Percentiles rank a stretch among this genome's conserved stretches.
phyloP scores from a whole-genome alignment of 148 eudicot species.

The Silene uniflora region DNA sequence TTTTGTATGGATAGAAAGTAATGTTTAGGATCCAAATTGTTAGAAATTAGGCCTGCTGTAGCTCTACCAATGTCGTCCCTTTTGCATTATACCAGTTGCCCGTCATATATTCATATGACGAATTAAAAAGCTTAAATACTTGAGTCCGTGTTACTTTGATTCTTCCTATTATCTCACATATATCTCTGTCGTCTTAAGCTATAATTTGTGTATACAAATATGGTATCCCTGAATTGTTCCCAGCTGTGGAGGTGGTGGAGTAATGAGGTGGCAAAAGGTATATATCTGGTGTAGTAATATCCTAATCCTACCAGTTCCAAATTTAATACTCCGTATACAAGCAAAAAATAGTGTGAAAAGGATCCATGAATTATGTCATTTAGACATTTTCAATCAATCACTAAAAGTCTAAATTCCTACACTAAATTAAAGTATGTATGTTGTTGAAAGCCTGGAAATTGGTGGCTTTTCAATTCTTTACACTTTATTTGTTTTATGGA shows the following conservation, averaged over 20 bases:
- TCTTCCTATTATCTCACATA: no score
- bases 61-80: no score
- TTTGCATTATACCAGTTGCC: no score
- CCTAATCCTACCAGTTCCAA: not conserved
- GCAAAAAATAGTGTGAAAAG: slow-evolving; percentile 12
- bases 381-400: not conserved
- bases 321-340: not conserved
- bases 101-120: not conserved
- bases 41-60: no score
- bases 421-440: not conserved
- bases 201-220: not conserved
- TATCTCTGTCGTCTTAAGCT: not conserved
- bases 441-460: slow-evolving; percentile 23
- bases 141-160: no score
- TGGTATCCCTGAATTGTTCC: slow-evolving; percentile 12
- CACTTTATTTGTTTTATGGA: not conserved
- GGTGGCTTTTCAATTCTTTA: slow-evolving; percentile 11
- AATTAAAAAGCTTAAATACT: no score
- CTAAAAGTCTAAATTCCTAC: not conserved
- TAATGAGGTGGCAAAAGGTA: slow-evolving; percentile 29
- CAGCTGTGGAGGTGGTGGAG: slow-evolving; percentile 23
- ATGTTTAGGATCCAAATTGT: no score
- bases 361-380: slow-evolving; percentile 16
- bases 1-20: no score
- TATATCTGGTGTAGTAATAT: slow-evolving; percentile 7